These are phyloP conservation scores for Heritiera fomes DNA, from an alignment of 345 rosid species.

Conservation along the genomic window DNA sequence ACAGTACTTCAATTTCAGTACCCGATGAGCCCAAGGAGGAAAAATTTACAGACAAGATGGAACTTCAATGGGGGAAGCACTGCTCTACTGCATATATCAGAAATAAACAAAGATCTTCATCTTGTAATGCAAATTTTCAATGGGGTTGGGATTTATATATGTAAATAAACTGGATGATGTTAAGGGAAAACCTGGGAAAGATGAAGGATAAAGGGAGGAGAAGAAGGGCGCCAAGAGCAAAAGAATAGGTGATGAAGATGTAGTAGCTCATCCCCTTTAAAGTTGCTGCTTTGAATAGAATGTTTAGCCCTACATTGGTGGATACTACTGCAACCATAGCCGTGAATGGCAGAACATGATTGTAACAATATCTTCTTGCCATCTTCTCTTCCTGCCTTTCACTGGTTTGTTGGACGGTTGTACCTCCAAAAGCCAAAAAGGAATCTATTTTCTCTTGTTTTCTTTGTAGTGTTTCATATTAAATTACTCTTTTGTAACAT, in stretches of 20 bases:
- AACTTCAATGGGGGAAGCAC: slow-evolving; percentile 25
- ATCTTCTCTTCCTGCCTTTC: background rate
- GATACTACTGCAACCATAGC: slow-evolving; percentile 35
- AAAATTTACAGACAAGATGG: slow-evolving; percentile 29
- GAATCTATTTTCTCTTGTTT: background rate
- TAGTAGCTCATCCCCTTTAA: slow-evolving; percentile 38
- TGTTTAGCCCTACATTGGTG: slow-evolving; percentile 31
- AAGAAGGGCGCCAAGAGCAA: slow-evolving; percentile 27
- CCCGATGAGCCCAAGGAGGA: slow-evolving; percentile 38
- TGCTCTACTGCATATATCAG: slow-evolving; percentile 20
- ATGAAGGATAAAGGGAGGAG: slow-evolving; percentile 30
- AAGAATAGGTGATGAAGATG: slow-evolving; percentile 32
- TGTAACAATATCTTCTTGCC: slow-evolving; percentile 21
- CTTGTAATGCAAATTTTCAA: background rate
- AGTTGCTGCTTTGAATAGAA: slow-evolving; percentile 43
- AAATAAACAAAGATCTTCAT: background rate
- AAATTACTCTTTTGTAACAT: too few species aligned
- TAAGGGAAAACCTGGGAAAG: slow-evolving; percentile 26
- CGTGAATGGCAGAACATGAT: slow-evolving; percentile 35
- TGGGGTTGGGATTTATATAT: background rate
- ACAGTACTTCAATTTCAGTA: slow-evolving; percentile 13
- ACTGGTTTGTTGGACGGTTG: background rate
- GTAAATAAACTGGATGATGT: background rate
- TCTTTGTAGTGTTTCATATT: too few species aligned
- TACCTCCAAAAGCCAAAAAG: background rate